Conservation (phyloP, 1,284 basidiomycete species). For the Marasmius tenuissimus region DNA sequence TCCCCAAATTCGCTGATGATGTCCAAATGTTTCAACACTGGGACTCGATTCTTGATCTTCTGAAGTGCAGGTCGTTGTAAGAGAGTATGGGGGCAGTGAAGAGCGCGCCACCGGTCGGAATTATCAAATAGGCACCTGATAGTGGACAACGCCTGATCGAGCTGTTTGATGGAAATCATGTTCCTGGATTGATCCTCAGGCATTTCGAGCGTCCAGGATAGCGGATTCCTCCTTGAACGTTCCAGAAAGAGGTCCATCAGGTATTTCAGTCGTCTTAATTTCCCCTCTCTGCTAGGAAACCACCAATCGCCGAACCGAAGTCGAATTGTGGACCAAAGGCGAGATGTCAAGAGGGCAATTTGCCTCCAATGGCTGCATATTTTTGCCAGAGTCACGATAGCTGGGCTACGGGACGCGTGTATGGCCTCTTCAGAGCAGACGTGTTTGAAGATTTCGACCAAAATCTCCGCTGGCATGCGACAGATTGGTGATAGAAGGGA, state of each 20-base stretch:
- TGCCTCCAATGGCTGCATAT: neutral
- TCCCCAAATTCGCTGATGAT: neutral
- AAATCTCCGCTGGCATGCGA: neutral
- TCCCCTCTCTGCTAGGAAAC: too few relatives aligned
- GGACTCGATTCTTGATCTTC: neutral
- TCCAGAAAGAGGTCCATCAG: neutral
- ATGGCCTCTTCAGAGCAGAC: neutral
- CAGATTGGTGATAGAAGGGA: neutral
- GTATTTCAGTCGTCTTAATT: neutral
- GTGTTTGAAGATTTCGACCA: neutral
- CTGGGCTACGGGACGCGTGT: neutral
- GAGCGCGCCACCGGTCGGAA: neutral
- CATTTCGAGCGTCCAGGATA: neutral
- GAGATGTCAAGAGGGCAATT: neutral
- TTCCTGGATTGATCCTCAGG: neutral
- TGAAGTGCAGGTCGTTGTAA: neutral
- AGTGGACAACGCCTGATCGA: neutral
- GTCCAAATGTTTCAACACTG: neutral
- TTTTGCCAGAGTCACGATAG: neutral
- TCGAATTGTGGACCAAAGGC: neutral
- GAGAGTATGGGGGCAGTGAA: neutral
- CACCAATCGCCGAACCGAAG: neutral
- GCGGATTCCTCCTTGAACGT: neutral
- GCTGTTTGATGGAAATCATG: neutral
- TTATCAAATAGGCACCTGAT: neutral